Conservation (phyloP, 2,329 filamentous ascomycete genomes). For the Neopestalotiopsis sp. region DNA sequence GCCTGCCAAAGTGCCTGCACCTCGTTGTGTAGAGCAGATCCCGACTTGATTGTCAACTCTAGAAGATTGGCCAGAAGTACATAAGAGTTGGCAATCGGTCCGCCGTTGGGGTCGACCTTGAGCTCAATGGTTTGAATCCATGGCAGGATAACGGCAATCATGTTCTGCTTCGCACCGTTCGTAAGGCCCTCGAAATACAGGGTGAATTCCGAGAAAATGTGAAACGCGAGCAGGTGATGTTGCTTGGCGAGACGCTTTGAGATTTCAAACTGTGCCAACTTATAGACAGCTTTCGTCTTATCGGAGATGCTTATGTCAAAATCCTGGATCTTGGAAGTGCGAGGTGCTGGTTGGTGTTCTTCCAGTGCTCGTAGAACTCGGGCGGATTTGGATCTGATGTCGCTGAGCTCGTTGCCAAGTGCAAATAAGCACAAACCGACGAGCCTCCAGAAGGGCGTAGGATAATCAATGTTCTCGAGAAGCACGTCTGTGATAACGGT, state of each 20-base stretch:
- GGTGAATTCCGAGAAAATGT: slow-evolving; percentile 95
- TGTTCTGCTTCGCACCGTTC: slow-evolving; percentile 84
- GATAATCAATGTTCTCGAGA: slow-evolving; percentile 80
- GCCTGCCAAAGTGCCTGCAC: slow-evolving; percentile 98
- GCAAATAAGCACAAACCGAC: slow-evolving; percentile 89
- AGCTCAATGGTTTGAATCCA: slow-evolving; percentile 97
- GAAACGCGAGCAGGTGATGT: slow-evolving; percentile 86
- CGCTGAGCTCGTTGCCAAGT: slow-evolving; percentile 87
- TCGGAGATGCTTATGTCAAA: slow-evolving; percentile 98
- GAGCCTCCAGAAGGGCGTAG: slow-evolving; percentile 87
- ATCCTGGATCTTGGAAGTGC: slow-evolving; percentile 91
- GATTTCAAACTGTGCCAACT: slow-evolving; percentile 95
- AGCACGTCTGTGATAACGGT: slow-evolving; percentile 89
- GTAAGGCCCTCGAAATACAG: slow-evolving; percentile 89
- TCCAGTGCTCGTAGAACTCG: slow-evolving; percentile 82
- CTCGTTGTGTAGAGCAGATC: slow-evolving; percentile 88
- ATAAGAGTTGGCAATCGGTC: slow-evolving; percentile 89
- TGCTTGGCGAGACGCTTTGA: slow-evolving; percentile 88
- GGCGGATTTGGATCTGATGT: slow-evolving; percentile 87
- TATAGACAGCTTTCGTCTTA: slow-evolving; percentile 98
- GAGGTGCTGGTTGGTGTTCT: slow-evolving; percentile 71
- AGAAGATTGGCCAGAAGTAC: slow-evolving; percentile 94
- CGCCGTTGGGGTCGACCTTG: slow-evolving; percentile 88
- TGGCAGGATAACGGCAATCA: slow-evolving; percentile 91
- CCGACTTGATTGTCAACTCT: slow-evolving; percentile 94